These are phyloP conservation scores for Thraustochytrium aureum DNA, from an alignment of 352 stramenopile genomes.

Conservation along the genomic window DNA sequence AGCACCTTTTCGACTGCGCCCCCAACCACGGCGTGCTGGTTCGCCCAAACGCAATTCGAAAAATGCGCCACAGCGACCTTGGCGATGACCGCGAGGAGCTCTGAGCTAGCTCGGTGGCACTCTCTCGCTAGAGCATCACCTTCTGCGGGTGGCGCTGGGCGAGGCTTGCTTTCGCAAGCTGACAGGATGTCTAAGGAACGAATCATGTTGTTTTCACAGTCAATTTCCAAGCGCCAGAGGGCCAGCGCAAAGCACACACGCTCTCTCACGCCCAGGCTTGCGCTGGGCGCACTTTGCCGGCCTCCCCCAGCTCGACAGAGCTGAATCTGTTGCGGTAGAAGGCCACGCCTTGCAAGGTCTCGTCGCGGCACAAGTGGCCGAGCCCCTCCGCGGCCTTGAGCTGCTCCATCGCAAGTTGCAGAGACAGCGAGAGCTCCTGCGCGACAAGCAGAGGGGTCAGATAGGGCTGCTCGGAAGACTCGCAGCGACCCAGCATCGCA, in stretches of 20 bases:
- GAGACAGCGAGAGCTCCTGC: conserved; percentile 85
- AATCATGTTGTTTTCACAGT: too few species aligned
- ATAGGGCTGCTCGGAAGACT: neutral
- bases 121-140: too few species aligned
- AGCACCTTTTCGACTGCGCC: conserved; percentile 40
- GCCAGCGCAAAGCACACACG: too few species aligned
- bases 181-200: too few species aligned
- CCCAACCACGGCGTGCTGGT: conserved; percentile 22
- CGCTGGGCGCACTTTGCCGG: too few species aligned
- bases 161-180: too few species aligned
- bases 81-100: conserved; percentile 26
- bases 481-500: conserved; percentile 64
- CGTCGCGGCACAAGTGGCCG: conserved; percentile 90
- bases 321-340: conserved; percentile 84
- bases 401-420: conserved; percentile 93
- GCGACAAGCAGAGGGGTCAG: conserved; percentile 29
- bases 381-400: conserved; percentile 88
- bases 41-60: conserved; percentile 17
- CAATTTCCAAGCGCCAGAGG: too few species aligned
- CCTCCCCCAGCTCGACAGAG: neutral
- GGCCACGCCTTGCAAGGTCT: conserved; percentile 88
- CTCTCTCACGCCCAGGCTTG: too few species aligned
- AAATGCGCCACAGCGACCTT: conserved; percentile 28
- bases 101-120: too few species aligned
- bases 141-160: too few species aligned